Base-by-base conservation (phyloP, 2,329 filamentous ascomycete species). In the Fusarium poae region DNA sequence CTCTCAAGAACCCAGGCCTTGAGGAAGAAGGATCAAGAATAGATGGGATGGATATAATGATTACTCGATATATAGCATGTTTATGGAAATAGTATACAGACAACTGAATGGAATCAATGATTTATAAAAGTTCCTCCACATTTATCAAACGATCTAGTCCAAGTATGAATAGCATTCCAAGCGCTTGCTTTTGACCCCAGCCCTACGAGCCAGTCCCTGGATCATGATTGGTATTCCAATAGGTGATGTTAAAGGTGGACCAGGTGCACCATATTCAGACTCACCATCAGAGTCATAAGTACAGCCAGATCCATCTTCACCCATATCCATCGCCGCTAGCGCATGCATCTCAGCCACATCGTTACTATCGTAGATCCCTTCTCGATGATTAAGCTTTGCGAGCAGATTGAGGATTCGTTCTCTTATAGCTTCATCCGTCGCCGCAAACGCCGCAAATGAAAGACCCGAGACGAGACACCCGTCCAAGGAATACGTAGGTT, bases 1-100 rank as follows among this genome's bases (percentile, higher is more conserved):
- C 81, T 75, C 20, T 83, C 83, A 1, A 77, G 85, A 34, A 78
- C 61, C 5, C 46, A 48, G 21, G 63, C 51, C 0, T 25, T 72
- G 7, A 30, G 35, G 2, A 51, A 8, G 9, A 53, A 57, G 12
- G 3, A 30, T 2, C 12, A 15, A 25, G 3, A 10, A 10, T 9
- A n/a, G 12, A 45, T 0, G 7, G 6, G 5, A 20, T 13, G 13
- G 1, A 29, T 6, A 43, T 10, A n/a, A 20, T 15, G 4, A 30
- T 20, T 6, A 20, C 15, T 45, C 1, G 9, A 6, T 9, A 8
- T 8, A 4, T 45, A 45, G 12, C 21, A 23, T 23, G 20, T 16
- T 16, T 6, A 6, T 18, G 11, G 11, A 13, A 16, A 30, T 20
- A 9, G n/a, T 30, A 20, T 30, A 18, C 15, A 27, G 15, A 12